These are phyloP conservation scores for Stephania cephalantha DNA, from an alignment of 164 flowering plant genomes.

Conservation along the genomic window DNA sequence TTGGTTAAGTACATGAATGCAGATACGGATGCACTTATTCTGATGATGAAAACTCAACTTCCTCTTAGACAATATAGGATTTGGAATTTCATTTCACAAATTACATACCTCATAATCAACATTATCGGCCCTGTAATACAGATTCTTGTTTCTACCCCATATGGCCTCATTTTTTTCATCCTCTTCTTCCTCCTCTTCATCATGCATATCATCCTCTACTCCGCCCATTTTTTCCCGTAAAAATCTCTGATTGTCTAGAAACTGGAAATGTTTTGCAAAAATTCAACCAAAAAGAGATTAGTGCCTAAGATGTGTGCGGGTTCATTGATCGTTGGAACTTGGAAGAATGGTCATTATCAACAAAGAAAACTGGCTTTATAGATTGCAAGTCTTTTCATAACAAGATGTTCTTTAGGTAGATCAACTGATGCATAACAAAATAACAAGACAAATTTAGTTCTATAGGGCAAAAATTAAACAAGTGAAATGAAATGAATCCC, in stretches of 20 bases:
- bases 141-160: constrained; percentile 41
- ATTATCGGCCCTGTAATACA: constrained; percentile 51
- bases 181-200: constrained; percentile 47
- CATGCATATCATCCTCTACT: constrained; percentile 74
- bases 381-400: not conserved
- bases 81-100: not conserved
- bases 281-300: not conserved
- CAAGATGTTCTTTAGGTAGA: not conserved
- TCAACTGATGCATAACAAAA: not conserved
- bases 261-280: constrained; percentile 30
- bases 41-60: not conserved
- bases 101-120: constrained; percentile 52
- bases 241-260: constrained; percentile 44
- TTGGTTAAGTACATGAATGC: not conserved
- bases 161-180: constrained; percentile 28
- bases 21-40: not conserved
- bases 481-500: not conserved
- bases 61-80: not conserved
- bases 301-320: not conserved
- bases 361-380: not conserved
- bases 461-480: not conserved
- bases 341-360: not conserved
- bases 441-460: not conserved
- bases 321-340: not conserved
- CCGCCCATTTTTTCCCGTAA: constrained; percentile 56